Conservation (phyloP, 2,329 filamentous ascomycete species). For the Botryotinia convoluta region DNA sequence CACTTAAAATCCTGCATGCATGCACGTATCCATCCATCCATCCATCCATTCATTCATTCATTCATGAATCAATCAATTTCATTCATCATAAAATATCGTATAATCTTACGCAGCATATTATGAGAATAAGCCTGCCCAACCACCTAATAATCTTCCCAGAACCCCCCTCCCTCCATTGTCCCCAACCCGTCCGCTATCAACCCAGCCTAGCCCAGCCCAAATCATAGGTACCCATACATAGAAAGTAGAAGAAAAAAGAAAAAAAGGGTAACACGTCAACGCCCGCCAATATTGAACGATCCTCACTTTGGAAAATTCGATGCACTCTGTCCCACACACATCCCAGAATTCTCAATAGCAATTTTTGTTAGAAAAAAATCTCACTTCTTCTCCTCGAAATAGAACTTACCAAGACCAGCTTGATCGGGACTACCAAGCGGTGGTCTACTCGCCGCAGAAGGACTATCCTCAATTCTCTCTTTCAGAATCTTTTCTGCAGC, state of each 20-base stretch:
- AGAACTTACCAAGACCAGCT: conserved; percentile 55
- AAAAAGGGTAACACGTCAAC: background rate
- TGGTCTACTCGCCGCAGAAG: conserved; percentile 37
- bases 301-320: background rate
- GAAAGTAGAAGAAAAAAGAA: too few relatives aligned
- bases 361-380: background rate
- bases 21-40: background rate
- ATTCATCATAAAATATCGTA: background rate
- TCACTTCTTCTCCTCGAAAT: conserved; percentile 53
- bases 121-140: background rate
- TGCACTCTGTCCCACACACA: background rate
- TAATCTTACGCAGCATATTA: background rate
- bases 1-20: background rate
- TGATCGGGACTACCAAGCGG: conserved; percentile 47
- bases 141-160: background rate
- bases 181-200: background rate
- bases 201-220: background rate
- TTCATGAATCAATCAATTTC: background rate
- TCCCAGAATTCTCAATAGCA: background rate
- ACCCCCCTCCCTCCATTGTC: background rate
- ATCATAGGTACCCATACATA: background rate
- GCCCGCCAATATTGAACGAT: conserved; percentile 3
- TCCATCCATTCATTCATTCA: background rate
- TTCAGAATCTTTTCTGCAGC: conserved; percentile 64
- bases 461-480: conserved; percentile 55